Evolutionary conservation across 768 basidiomycete genomes (phyloP), one percentile per base, ranked within the genome.

Genomic region (Tulasnella sp.): DNA sequence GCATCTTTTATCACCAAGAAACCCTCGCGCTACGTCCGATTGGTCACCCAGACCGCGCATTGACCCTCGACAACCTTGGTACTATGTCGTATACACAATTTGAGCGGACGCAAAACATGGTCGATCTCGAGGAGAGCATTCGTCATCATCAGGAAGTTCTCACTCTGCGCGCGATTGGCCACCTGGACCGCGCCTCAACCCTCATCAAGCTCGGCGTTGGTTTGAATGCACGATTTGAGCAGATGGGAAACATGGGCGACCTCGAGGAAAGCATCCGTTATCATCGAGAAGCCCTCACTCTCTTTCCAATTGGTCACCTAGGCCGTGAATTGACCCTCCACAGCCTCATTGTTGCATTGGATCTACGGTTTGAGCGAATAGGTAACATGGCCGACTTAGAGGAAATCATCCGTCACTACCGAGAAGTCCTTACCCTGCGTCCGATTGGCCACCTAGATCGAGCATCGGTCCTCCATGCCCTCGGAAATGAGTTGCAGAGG

Each of bases 51-150:
- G 15, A 7, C 5, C 34, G 34, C 34, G 5, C 15, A 5, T 5
- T n/a, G n/a, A 48, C 47, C 7, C n/a, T 48, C 27, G n/a, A n/a
- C 47, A 48, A n/a, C n/a, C 47, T 48, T 48, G 47, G 47, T 4
- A 15, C 30, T 13, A 63, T 65, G 34, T 68, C 68, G 48, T 56
- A n/a, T n/a, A 21, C 51, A 29, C 69, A 69, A 17, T 65, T 63
- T 48, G 21, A 17, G 0, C 30, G 52, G 9, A 23, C 32, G 15
- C 64, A 66, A n/a, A 44, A 67, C 30, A 29, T 51, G 32, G 32
- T 52, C 10, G 68, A 71, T 51, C 63, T 71, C 23, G 54, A 70
- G 27, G 60, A 55, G 45, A 64, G 68, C 13, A 67, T 48, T 72
- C 47, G 59, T 51, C 4, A 51, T 34, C 53, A 59, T 58, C 21